These are phyloP conservation scores for Ustilago esculenta DNA, from an alignment of 1,284 basidiomycete genomes.

Conservation along the genomic window DNA sequence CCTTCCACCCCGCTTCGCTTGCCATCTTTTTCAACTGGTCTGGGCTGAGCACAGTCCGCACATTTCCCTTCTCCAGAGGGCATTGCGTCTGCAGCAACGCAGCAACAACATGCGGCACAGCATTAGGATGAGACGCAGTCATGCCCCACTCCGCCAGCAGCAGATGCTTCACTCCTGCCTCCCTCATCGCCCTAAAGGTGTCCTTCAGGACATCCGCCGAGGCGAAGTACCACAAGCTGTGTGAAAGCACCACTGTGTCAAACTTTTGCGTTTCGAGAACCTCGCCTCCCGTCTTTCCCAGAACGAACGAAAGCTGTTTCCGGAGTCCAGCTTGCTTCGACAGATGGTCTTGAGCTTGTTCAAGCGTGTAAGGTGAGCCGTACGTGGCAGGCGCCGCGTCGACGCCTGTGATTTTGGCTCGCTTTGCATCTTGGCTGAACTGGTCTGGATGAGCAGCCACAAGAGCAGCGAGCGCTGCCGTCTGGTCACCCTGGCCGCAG, in stretches of 20 bases:
- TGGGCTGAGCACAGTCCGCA: slow-evolving; percentile 15
- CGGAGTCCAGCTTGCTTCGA: background rate
- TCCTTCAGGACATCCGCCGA: slow-evolving; percentile 4
- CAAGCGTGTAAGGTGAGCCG: slow-evolving; percentile 22
- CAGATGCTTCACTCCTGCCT: slow-evolving; percentile 24
- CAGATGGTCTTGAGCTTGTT: slow-evolving; percentile 23
- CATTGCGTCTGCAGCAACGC: slow-evolving; percentile 27
- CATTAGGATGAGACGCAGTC: slow-evolving; percentile 17
- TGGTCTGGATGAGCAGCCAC: background rate
- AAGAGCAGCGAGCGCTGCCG: slow-evolving; percentile 12
- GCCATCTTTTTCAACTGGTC: slow-evolving; percentile 9
- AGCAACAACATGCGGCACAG: slow-evolving; percentile 22
- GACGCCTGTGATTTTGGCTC: slow-evolving; percentile 14
- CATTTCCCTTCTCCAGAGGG: slow-evolving; percentile 10
- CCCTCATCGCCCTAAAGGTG: slow-evolving; percentile 9
- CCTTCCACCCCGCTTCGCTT: slow-evolving; percentile 16
- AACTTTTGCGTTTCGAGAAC: slow-evolving; percentile 1
- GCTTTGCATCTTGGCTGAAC: background rate
- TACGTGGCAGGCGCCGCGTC: slow-evolving; percentile 18
- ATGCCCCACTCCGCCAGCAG: slow-evolving; percentile 32
- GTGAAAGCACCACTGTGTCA: slow-evolving; percentile 17
- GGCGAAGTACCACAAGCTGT: slow-evolving; percentile 32
- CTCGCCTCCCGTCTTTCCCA: slow-evolving; percentile 18
- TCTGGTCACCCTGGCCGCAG: slow-evolving; percentile 29
- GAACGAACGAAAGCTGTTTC: slow-evolving; percentile 8